phyloP scores from a whole-genome alignment of 2,329 filamentous ascomycete genomes.

The Clonostachys byssicola region DNA sequence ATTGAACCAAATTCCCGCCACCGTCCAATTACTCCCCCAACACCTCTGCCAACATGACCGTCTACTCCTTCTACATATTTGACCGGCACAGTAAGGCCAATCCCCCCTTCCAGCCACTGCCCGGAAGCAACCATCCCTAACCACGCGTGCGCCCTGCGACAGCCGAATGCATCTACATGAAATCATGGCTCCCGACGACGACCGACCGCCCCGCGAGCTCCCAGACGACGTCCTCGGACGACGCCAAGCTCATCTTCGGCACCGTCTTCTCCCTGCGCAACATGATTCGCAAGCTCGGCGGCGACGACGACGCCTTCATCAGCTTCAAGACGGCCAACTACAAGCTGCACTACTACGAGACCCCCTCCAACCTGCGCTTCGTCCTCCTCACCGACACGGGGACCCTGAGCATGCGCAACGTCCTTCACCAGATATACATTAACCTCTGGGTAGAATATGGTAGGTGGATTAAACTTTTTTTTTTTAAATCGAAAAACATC shows the following conservation, averaged over 20 bases:
- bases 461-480: slow-evolving; percentile 32
- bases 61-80: slow-evolving; percentile 99
- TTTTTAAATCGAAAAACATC: neutral
- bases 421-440: slow-evolving; percentile 96
- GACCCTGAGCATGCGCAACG: slow-evolving; percentile 86
- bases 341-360: slow-evolving; percentile 99
- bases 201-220: slow-evolving; percentile 36
- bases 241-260: slow-evolving; percentile 96
- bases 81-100: slow-evolving; percentile 81
- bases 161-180: slow-evolving; percentile 98
- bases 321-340: slow-evolving; percentile 92
- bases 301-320: slow-evolving; percentile 91
- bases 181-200: slow-evolving; percentile 67
- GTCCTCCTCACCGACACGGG: slow-evolving; percentile 93
- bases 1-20: no score
- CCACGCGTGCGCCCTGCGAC: slow-evolving; percentile 2
- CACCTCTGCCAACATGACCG: slow-evolving; percentile 61
- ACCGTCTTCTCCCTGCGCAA: slow-evolving; percentile 95
- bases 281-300: slow-evolving; percentile 93
- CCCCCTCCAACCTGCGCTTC: slow-evolving; percentile 90
- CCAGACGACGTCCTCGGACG: slow-evolving; percentile 53
- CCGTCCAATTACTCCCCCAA: no score
- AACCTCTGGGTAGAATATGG: slow-evolving; percentile 97
- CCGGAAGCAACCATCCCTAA: no score
- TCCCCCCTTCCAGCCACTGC: neutral